Conservation (phyloP, 2,329 filamentous ascomycete genomes). For the Zasmidium cellare region DNA sequence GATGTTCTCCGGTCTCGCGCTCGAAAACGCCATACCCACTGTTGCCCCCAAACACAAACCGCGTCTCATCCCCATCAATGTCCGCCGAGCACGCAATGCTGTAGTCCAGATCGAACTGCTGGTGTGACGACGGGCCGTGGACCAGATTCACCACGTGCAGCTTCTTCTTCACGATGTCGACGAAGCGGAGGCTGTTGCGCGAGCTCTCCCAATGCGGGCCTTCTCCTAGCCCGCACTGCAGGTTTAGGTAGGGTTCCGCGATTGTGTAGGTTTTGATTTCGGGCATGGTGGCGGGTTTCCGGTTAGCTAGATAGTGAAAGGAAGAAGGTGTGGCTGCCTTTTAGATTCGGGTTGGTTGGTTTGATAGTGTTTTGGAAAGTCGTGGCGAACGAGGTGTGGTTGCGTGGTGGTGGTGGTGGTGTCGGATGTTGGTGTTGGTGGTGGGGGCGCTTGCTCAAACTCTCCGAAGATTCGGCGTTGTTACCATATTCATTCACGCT, state of each 20-base stretch:
- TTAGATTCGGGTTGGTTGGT: background rate
- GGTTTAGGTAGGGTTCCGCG: constrained; percentile 55
- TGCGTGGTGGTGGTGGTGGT: background rate
- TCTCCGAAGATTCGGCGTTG: background rate
- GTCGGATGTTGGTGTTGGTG: too few relatives aligned
- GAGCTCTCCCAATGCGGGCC: constrained; percentile 71
- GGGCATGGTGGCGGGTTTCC: constrained; percentile 24
- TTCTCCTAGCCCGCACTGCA: constrained; percentile 69
- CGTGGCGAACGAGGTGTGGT: background rate
- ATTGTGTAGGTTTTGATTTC: constrained; percentile 36
- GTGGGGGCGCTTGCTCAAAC: background rate
- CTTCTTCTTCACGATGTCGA: constrained; percentile 78
- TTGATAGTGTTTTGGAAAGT: background rate
- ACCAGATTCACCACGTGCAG: constrained; percentile 70
- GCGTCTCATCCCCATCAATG: constrained; percentile 66
- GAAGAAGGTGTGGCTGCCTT: background rate
- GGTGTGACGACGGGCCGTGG: constrained; percentile 60
- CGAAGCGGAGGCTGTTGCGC: constrained; percentile 69
- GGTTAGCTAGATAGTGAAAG: background rate
- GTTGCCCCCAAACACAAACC: constrained; percentile 74
- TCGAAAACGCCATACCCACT: constrained; percentile 78
- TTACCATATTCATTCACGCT: background rate
- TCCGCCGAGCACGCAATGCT: constrained; percentile 69
- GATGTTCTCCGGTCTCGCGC: constrained; percentile 56
- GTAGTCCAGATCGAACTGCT: constrained; percentile 55